These are phyloP conservation scores for Brassica carinata DNA, from an alignment of 345 rosid species.

Conservation along the genomic window DNA sequence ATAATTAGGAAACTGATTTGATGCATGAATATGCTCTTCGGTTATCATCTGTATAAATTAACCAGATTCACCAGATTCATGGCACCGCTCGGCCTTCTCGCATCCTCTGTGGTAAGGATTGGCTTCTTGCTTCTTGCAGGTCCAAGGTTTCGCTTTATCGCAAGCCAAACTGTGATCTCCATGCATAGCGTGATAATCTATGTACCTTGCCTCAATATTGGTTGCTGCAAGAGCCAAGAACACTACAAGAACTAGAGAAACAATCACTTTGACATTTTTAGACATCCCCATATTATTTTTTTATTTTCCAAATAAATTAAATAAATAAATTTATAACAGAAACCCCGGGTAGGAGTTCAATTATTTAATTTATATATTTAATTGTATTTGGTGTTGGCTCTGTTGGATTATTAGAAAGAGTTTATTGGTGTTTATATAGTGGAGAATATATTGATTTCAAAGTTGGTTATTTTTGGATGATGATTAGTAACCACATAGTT, in stretches of 20 bases:
- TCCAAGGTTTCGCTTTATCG: background rate
- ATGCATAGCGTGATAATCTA: background rate
- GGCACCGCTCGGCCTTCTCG: background rate
- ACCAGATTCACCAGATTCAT: background rate
- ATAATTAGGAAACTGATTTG: background rate
- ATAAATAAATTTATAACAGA: slow-evolving; percentile 7
- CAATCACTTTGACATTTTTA: background rate
- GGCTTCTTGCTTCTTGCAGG: slow-evolving; percentile 11
- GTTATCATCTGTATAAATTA: background rate
- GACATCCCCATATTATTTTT: slow-evolving; percentile 24
- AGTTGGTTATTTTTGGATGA: background rate
- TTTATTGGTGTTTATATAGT: slow-evolving; percentile 21
- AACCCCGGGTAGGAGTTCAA: slow-evolving; percentile 7
- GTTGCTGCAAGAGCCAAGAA: slow-evolving; percentile 24
- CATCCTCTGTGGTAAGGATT: slow-evolving; percentile 31
- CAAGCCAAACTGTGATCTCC: background rate
- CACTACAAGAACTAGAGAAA: slow-evolving; percentile 18
- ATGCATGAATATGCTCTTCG: background rate
- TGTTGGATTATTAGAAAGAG: too few relatives aligned
- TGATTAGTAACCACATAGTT: slow-evolving; percentile 1
- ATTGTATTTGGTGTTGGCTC: too few relatives aligned
- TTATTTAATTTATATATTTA: background rate
- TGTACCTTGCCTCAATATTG: background rate
- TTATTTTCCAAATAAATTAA: background rate
- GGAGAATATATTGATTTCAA: background rate